phyloP scores from a whole-genome alignment of 2,329 filamentous ascomycete genomes.

The Alternaria hordeiaustralica region DNA sequence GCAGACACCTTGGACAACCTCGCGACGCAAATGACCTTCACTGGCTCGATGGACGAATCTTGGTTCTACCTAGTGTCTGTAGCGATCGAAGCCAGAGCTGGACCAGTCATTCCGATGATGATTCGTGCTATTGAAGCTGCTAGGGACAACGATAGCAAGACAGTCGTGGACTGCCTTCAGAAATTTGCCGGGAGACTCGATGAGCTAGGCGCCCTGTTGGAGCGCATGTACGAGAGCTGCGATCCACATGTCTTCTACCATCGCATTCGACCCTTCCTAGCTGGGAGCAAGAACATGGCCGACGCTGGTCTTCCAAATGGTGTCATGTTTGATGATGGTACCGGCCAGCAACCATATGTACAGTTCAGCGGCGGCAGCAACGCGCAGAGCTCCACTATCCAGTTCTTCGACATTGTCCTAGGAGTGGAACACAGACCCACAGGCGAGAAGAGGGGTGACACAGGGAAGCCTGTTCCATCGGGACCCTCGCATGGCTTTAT shows the following conservation, averaged over 20 bases:
- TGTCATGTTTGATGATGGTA: slow-evolving; percentile 84
- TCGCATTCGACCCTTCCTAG: slow-evolving; percentile 92
- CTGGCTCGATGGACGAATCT: slow-evolving; percentile 92
- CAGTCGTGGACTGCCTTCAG: slow-evolving; percentile 78
- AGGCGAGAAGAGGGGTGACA: slow-evolving; percentile 66
- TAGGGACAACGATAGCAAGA: slow-evolving; percentile 69
- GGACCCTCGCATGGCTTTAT: slow-evolving; percentile 84
- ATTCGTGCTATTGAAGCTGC: slow-evolving; percentile 84
- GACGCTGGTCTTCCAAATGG: slow-evolving; percentile 90
- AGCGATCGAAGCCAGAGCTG: slow-evolving; percentile 91
- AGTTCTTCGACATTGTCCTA: slow-evolving; percentile 94
- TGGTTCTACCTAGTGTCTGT: slow-evolving; percentile 98
- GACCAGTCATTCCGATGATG: slow-evolving; percentile 86
- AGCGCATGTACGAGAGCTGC: slow-evolving; percentile 94
- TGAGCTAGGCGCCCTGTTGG: slow-evolving; percentile 77
- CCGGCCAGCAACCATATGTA: slow-evolving; percentile 70
- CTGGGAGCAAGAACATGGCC: slow-evolving; percentile 96
- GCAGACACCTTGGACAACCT: slow-evolving; percentile 88
- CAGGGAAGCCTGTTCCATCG: slow-evolving; percentile 51
- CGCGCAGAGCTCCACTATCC: slow-evolving; percentile 93
- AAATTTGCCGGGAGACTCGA: slow-evolving; percentile 87
- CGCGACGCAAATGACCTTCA: slow-evolving; percentile 86
- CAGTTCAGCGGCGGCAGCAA: slow-evolving; percentile 96
- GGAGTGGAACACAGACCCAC: slow-evolving; percentile 91
- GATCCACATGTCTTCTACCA: slow-evolving; percentile 95